A percentile compares a stretch with the other conserved stretches of the same genome.
Evolutionary conservation across 1,284 basidiomycete genomes (phyloP).

Genomic region (Somion occarium): DNA sequence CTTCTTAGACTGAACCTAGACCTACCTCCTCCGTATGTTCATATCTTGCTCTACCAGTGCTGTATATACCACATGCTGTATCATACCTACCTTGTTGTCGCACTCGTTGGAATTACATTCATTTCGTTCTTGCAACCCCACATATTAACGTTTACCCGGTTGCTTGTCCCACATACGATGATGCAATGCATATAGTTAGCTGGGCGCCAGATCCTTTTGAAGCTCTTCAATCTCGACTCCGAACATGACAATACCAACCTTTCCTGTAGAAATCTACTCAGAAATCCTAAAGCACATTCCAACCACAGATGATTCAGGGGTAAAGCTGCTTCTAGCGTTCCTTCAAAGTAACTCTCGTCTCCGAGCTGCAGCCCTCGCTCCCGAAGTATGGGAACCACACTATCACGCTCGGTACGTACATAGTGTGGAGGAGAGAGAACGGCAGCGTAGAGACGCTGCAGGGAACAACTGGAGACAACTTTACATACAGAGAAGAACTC

Average conservation of each 20-base stretch:
- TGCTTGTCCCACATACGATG: no score
- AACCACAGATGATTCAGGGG: constrained; percentile 21
- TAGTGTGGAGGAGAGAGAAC: constrained; percentile 33
- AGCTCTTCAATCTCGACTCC: not conserved
- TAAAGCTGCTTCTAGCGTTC: constrained; percentile 25
- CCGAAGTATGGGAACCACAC: constrained; percentile 44
- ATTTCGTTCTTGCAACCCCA: no score
- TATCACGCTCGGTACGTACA: constrained; percentile 45
- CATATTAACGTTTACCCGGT: no score
- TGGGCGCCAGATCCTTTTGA: not conserved
- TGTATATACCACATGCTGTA: not conserved
- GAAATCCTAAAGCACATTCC: constrained; percentile 25
- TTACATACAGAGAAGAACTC: constrained; percentile 38
- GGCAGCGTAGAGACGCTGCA: constrained; percentile 24
- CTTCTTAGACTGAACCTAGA: not conserved
- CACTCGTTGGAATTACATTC: not conserved
- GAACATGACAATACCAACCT: not conserved
- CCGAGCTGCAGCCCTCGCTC: constrained; percentile 24
- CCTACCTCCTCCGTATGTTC: no score
- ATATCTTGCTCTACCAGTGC: not conserved
- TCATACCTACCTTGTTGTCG: not conserved
- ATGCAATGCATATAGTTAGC: no score
- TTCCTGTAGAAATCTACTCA: constrained; percentile 17
- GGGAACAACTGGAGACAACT: constrained; percentile 40
- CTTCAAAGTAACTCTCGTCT: constrained; percentile 23